Conservation (phyloP, 2,329 filamentous ascomycete genomes). For the Verticillium dahliae region DNA sequence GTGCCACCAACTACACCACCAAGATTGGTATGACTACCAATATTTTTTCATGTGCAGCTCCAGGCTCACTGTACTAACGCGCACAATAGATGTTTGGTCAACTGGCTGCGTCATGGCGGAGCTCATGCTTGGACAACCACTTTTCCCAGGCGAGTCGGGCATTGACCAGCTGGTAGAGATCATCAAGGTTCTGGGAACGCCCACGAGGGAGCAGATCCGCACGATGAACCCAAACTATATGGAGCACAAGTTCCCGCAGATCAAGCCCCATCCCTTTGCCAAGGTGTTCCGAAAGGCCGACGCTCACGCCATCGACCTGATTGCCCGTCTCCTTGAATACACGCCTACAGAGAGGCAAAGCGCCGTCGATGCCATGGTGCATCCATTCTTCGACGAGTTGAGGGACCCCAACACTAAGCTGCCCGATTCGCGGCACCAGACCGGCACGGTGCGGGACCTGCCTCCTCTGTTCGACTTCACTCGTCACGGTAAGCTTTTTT, state of each 20-base stretch:
- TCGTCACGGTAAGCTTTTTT: slow-evolving; percentile 67
- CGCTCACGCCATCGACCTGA: slow-evolving; percentile 86
- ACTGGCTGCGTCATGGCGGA: slow-evolving; percentile 99
- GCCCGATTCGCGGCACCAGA: slow-evolving; percentile 88
- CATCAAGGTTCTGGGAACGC: slow-evolving; percentile 96
- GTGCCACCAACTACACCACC: slow-evolving; percentile 97
- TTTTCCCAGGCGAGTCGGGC: slow-evolving; percentile 96
- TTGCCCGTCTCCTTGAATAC: slow-evolving; percentile 90
- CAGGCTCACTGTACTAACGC: slow-evolving; percentile 6
- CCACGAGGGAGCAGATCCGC: slow-evolving; percentile 94
- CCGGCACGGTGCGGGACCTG: slow-evolving; percentile 71
- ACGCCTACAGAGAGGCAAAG: slow-evolving; percentile 92
- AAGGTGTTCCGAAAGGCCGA: slow-evolving; percentile 99
- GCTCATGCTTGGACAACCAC: slow-evolving; percentile 93
- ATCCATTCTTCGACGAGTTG: slow-evolving; percentile 97
- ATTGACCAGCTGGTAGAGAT: slow-evolving; percentile 99
- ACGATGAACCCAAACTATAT: slow-evolving; percentile 99
- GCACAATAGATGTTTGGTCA: slow-evolving; percentile 83
- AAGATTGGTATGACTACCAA: slow-evolving; percentile 77
- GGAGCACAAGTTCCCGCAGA: slow-evolving; percentile 99
- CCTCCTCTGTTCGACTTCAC: slow-evolving; percentile 90
- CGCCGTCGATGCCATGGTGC: slow-evolving; percentile 93
- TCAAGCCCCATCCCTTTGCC: slow-evolving; percentile 98
- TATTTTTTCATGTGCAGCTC: not conserved
- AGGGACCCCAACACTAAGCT: slow-evolving; percentile 85